Evolutionary conservation across 495 filamentous ascomycete species (phyloP).

Genomic region (Pyrenula massariospora): DNA sequence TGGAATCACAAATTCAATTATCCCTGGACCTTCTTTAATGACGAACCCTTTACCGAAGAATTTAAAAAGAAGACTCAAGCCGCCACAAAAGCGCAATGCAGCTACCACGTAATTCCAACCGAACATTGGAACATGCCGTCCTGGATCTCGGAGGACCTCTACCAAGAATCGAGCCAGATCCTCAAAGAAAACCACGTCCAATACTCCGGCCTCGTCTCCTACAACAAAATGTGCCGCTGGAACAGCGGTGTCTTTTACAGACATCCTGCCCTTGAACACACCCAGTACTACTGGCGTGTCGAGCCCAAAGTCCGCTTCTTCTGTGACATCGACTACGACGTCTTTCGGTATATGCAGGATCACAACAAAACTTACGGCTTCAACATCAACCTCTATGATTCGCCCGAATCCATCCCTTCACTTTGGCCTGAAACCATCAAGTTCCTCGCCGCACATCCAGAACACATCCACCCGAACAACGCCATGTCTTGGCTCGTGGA

Average conservation of each 20-base stretch:
- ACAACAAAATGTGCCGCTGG: constrained; percentile 99
- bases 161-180: constrained; percentile 69
- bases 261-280: constrained; percentile 73
- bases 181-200: constrained; percentile 78
- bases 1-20: constrained; percentile 99
- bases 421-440: constrained; percentile 93
- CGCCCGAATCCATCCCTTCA: constrained; percentile 67
- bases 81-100: constrained; percentile 70
- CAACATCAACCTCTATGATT: constrained; percentile 95
- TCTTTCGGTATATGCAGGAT: constrained; percentile 96
- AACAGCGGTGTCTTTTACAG: constrained; percentile 97
- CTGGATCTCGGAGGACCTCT: constrained; percentile 86
- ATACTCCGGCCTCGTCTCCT: constrained; percentile 77
- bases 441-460: constrained; percentile 76
- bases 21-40: constrained; percentile 99
- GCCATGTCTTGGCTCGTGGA: constrained; percentile 84
- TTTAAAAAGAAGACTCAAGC: constrained; percentile 74
- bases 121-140: constrained; percentile 88
- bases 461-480: constrained; percentile 71
- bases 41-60: constrained; percentile 79
- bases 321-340: constrained; percentile 97
- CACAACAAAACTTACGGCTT: constrained; percentile 98
- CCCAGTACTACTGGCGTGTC: constrained; percentile 96
- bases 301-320: constrained; percentile 99
- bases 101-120: constrained; percentile 76